Base-by-base conservation (phyloP, 2,329 filamentous ascomycete species). In the Fusarium fracticaudum region DNA sequence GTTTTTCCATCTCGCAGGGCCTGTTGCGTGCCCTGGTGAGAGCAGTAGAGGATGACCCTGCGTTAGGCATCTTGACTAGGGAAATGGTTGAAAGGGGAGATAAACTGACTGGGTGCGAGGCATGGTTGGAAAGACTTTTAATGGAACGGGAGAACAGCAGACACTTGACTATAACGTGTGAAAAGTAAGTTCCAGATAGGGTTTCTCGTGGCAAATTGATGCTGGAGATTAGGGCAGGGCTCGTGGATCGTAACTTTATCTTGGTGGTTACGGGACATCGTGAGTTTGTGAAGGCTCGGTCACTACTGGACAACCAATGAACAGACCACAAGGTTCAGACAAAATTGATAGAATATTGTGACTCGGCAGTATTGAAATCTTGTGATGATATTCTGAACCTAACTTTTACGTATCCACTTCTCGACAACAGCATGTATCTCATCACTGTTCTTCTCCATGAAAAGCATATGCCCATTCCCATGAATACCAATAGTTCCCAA, bases 371-470 rank as follows among this genome's bases (percentile, higher is more conserved):
- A 22, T 18, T 0, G 3, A 41, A 55, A 5, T 1, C 8, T 14
- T 2, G 6, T 6, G 8, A 31, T 29, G 24, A 11, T 41, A 41
- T 43, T n/a, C n/a, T 20, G 8, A 58, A 58, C 40, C 14, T 33
- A 58, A 12, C 4, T 11, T 12, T 29, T 15, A 20, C 41, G 24
- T 12, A 77, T 72, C 75, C 75, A 77, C 3, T 17, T 33, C n/a
- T 74, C 67, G 7, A 77, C 51, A 6, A 64, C 53, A 8, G 12
- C 35, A 9, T 76, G 63, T 4, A 77, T 77, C 14, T 66, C 54
- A 14, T 76, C 64, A 20, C 75, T 77, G 15, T 77, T 77, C 61
- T 74, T 73, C 40, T 77, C 76, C 75, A 77, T 77, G 15, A 77
- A 77, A 29, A 77, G 62, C 76, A 77, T 77, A 35, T 77, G 76